A percentile compares a stretch with the other conserved stretches of the same genome.
Conservation (phyloP, 495 filamentous ascomycete genomes). For the Penicillium canariense region DNA sequence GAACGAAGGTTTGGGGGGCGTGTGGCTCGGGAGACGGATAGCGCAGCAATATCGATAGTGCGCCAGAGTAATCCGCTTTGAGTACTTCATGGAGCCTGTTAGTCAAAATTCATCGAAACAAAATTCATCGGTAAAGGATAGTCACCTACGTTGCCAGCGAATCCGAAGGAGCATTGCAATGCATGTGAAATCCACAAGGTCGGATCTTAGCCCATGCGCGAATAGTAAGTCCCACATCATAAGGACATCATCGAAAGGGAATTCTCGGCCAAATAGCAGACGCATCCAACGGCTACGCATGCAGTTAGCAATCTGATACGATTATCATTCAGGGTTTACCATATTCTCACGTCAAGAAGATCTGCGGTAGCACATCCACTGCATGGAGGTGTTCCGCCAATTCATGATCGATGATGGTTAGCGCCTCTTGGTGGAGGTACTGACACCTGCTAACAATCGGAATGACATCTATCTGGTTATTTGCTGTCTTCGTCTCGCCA, state of each 20-base stretch:
- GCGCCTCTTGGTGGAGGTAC: slow-evolving; percentile 76
- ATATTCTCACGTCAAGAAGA: slow-evolving; percentile 77
- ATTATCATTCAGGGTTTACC: neutral
- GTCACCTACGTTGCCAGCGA: slow-evolving; percentile 76
- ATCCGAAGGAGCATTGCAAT: slow-evolving; percentile 92
- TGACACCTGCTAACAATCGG: slow-evolving; percentile 84
- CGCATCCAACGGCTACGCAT: slow-evolving; percentile 81
- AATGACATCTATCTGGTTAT: slow-evolving; percentile 52
- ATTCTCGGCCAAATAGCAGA: slow-evolving; percentile 90
- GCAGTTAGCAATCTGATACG: slow-evolving; percentile 7
- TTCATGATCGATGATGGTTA: slow-evolving; percentile 75
- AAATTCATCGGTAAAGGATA: no score
- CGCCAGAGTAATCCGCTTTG: slow-evolving; percentile 79
- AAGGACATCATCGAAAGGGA: slow-evolving; percentile 80
- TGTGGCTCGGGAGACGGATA: slow-evolving; percentile 66
- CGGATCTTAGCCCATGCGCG: slow-evolving; percentile 77
- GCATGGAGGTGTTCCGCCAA: slow-evolving; percentile 77
- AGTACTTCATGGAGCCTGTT: slow-evolving; percentile 57
- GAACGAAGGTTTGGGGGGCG: slow-evolving; percentile 72
- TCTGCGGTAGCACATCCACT: slow-evolving; percentile 90
- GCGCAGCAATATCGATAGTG: slow-evolving; percentile 74
- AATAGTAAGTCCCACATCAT: slow-evolving; percentile 89
- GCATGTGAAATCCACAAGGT: slow-evolving; percentile 83
- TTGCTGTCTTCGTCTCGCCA: slow-evolving; percentile 39
- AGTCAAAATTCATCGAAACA: slow-evolving; percentile 13